These are phyloP conservation scores for Tolypocladium amazonense DNA, from an alignment of 2,329 filamentous ascomycete species.

Conservation along the genomic window DNA sequence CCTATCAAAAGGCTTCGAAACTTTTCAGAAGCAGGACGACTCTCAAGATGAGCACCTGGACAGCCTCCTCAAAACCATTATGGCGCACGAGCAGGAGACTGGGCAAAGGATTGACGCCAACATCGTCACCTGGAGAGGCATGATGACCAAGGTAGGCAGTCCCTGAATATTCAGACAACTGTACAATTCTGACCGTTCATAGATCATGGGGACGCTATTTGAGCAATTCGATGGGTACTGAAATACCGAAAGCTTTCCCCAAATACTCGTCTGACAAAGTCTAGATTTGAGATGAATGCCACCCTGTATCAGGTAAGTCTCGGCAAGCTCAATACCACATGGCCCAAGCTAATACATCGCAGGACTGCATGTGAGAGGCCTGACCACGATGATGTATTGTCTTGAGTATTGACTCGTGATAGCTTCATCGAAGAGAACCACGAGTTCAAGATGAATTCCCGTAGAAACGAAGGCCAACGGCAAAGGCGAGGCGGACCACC, in stretches of 20 bases:
- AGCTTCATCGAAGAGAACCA: constrained; percentile 94
- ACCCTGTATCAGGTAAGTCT: constrained; percentile 72
- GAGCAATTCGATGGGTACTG: constrained; percentile 66
- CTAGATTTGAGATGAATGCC: constrained; percentile 90
- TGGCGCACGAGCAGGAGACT: constrained; percentile 58
- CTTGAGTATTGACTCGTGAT: not conserved
- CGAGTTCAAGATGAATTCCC: constrained; percentile 54
- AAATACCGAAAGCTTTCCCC: not conserved
- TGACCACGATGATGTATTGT: no score
- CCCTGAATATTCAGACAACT: not conserved
- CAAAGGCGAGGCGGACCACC: constrained; percentile 31
- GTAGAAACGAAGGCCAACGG: constrained; percentile 38
- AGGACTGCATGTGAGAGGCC: constrained; percentile 41
- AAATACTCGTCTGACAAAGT: constrained; percentile 6
- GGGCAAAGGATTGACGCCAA: constrained; percentile 62
- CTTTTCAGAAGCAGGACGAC: constrained; percentile 75
- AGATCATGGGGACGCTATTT: constrained; percentile 82
- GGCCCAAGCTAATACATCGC: constrained; percentile 8
- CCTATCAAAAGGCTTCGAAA: constrained; percentile 70
- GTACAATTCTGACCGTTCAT: not conserved
- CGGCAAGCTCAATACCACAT: constrained; percentile 1
- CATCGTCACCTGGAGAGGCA: constrained; percentile 87
- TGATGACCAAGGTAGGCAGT: constrained; percentile 82
- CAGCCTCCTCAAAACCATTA: constrained; percentile 66
- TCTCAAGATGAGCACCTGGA: constrained; percentile 79